Evolutionary conservation across 176 grass and related monocot genomes (phyloP), one percentile per base, ranked within the genome.

Genomic region (Panicum miliaceum): DNA sequence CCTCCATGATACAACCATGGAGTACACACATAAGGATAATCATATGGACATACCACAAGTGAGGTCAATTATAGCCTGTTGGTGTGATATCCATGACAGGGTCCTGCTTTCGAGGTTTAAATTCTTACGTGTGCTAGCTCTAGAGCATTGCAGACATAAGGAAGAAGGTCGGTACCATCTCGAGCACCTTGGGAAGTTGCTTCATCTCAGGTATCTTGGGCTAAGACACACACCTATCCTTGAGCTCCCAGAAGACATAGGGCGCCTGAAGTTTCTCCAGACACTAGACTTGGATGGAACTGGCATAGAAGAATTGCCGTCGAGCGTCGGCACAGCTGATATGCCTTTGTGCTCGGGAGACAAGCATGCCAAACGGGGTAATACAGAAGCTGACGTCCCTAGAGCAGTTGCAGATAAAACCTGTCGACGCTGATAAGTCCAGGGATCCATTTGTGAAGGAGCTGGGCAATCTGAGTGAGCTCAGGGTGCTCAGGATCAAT

Each of bases 51-150:
- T 40, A 40, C 38, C 38, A 40, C 38, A 40, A 40, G 19, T 56
- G 8, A 58, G 73, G 34, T 40, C 52, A 40, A 6, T 57, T 14
- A 40, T 58, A n/a, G 73, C 34, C 11, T 38, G 0, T 15, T 12
- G 0, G 0, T 57, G 22, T 40, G 0, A 0, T n/a, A 1, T 0
- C 19, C 1, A 0, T 57, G 1, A 57, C 4, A 0, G 4, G 9
- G 2, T 56, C 27, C 34, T 8, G n/a, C 6, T 76, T 58, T 3
- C 2, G 52, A 76, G 50, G 0, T 76, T 58, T 76, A 0, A 15
- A 25, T 15, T 76, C 19, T 19, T 76, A 14, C 32, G 73, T 4
- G 51, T 76, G 19, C 73, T 76, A 22, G 5, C 12, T 12, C 19
- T 76, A 56, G 73, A 58, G 11, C 0, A 7, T 23, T 57, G 73